A percentile compares a stretch with the other conserved stretches of the same genome.
Conservation (phyloP, 2,329 filamentous ascomycete species). For the Fusarium sp. region DNA sequence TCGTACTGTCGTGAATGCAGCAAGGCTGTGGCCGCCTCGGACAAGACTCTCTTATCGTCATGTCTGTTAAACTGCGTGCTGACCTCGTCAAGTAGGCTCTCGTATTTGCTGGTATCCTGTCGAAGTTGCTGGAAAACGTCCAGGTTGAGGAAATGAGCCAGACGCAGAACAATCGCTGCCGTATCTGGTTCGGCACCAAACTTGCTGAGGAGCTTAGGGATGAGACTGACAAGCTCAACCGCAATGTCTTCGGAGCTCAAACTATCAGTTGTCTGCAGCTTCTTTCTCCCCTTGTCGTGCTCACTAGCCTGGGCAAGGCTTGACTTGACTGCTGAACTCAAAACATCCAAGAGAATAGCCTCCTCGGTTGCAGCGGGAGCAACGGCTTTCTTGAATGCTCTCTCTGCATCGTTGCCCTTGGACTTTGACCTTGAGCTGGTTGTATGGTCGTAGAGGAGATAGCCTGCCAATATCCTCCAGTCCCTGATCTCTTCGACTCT, state of each 20-base stretch:
- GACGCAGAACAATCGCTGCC: conserved; percentile 83
- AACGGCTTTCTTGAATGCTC: conserved; percentile 75
- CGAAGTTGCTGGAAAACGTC: conserved; percentile 89
- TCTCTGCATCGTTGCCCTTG: conserved; percentile 65
- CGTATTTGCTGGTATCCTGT: conserved; percentile 84
- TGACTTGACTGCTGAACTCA: conserved; percentile 84
- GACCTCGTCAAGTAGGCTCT: conserved; percentile 86
- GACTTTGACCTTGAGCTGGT: conserved; percentile 64
- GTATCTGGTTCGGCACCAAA: conserved; percentile 91
- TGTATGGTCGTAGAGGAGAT: conserved; percentile 92
- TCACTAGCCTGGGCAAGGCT: conserved; percentile 75
- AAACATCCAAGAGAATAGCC: conserved; percentile 84
- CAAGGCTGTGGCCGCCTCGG: conserved; percentile 84
- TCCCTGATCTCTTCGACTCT: conserved; percentile 82
- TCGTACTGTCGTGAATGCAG: conserved; percentile 87
- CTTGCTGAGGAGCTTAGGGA: conserved; percentile 89
- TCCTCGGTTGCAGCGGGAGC: conserved; percentile 83
- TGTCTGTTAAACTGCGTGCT: conserved; percentile 95
- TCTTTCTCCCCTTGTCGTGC: conserved; percentile 68
- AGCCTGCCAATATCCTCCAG: conserved; percentile 91
- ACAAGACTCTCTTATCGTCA: conserved; percentile 84
- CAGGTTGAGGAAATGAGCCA: conserved; percentile 88
- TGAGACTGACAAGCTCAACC: conserved; percentile 78
- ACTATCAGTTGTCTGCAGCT: conserved; percentile 69
- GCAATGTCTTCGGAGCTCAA: conserved; percentile 82